phyloP scores from a whole-genome alignment of 768 basidiomycete species.

The Pholiota conissans region DNA sequence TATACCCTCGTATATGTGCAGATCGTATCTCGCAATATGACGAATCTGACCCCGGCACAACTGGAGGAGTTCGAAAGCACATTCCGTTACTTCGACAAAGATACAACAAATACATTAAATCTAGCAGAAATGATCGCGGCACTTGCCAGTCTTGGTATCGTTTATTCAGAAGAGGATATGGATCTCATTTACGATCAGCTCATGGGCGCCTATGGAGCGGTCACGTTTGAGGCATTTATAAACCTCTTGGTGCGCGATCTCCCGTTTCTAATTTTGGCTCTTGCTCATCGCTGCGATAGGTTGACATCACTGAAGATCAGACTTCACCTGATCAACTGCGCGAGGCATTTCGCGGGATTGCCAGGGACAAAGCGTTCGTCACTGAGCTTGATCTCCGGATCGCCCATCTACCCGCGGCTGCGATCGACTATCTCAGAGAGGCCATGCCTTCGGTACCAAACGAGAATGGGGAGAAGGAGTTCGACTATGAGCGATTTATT shows the following conservation, averaged over 20 bases:
- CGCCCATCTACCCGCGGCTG: slow-evolving; percentile 72
- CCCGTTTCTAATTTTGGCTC: neutral
- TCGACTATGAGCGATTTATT: slow-evolving; percentile 83
- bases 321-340: slow-evolving; percentile 90
- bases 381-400: slow-evolving; percentile 91
- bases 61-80: slow-evolving; percentile 96
- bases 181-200: slow-evolving; percentile 81
- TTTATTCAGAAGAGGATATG: slow-evolving; percentile 92
- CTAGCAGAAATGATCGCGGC: slow-evolving; percentile 91
- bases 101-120: slow-evolving; percentile 86
- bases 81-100: slow-evolving; percentile 96
- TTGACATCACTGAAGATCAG: slow-evolving; percentile 95
- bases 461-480: slow-evolving; percentile 62
- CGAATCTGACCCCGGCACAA: slow-evolving; percentile 93
- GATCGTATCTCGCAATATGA: slow-evolving; percentile 93
- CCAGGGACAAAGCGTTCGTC: slow-evolving; percentile 89
- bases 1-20: slow-evolving; percentile 28
- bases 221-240: slow-evolving; percentile 93
- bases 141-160: slow-evolving; percentile 89
- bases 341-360: slow-evolving; percentile 91
- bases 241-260: slow-evolving; percentile 71
- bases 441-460: slow-evolving; percentile 67
- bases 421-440: slow-evolving; percentile 81
- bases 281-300: slow-evolving; percentile 44
- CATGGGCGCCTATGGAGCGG: slow-evolving; percentile 78